Evolutionary conservation across 2,329 filamentous ascomycete species (phyloP).

Genomic region (Penicillium paneum): DNA sequence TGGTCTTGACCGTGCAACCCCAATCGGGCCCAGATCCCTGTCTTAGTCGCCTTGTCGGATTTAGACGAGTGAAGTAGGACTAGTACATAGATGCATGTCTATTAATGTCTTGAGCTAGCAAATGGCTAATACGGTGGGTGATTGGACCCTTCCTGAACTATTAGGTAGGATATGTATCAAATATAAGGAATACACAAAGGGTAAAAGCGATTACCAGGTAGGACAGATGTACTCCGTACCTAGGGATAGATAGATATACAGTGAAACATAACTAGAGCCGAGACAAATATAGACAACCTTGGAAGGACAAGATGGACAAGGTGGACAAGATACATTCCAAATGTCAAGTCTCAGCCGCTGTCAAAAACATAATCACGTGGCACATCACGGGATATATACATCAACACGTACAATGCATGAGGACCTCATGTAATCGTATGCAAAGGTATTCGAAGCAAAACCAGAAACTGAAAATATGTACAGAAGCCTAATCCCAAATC

Average conservation of each 20-base stretch:
- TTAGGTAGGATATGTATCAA: not conserved
- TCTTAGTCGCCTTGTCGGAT: not conserved
- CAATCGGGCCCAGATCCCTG: conserved; percentile 11
- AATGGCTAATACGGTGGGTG: not conserved
- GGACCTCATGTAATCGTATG: not conserved
- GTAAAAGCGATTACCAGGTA: not conserved
- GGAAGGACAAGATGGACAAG: not conserved
- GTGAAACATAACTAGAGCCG: not conserved
- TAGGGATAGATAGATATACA: not conserved
- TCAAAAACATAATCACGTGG: conserved; percentile 6
- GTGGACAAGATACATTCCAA: not conserved
- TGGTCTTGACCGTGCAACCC: conserved; percentile 12
- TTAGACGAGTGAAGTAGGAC: not conserved
- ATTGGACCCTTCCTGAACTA: not conserved
- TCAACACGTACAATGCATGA: not conserved
- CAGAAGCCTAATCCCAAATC: conserved; percentile 9
- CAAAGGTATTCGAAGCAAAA: conserved; percentile 1
- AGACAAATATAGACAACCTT: not conserved
- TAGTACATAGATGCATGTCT: not conserved
- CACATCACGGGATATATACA: not conserved
- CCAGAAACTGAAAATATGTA: conserved; percentile 12
- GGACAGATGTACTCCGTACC: not conserved
- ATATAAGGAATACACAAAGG: not conserved
- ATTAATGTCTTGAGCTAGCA: no score
- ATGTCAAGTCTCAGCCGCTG: not conserved